Conservation (phyloP, 2,329 filamentous ascomycete species). For the Orbilia javanica region DNA sequence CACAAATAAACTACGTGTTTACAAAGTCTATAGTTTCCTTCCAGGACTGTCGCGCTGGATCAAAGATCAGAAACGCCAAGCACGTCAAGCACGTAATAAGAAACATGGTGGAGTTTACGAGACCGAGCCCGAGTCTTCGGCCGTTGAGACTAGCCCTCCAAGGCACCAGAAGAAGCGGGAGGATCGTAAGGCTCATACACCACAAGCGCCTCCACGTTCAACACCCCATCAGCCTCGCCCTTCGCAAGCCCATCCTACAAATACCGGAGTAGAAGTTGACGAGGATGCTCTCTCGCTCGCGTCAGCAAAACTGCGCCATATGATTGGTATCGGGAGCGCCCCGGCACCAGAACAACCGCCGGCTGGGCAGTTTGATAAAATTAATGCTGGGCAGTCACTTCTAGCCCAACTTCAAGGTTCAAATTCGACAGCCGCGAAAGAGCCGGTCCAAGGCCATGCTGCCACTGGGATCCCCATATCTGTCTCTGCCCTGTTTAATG, state of each 20-base stretch:
- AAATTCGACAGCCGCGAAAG: constrained; percentile 7
- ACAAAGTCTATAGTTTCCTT: constrained; percentile 96
- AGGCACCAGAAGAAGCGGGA: constrained; percentile 41
- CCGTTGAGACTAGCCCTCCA: constrained; percentile 50
- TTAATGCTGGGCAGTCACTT: constrained; percentile 45
- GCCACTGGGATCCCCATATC: constrained; percentile 33
- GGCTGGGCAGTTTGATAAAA: constrained; percentile 47
- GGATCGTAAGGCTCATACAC: neutral
- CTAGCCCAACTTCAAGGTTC: constrained; percentile 54
- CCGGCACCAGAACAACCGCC: constrained; percentile 7
- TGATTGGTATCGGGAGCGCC: constrained; percentile 46
- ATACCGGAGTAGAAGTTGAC: constrained; percentile 2
- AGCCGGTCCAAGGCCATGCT: constrained; percentile 27
- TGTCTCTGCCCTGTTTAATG: constrained; percentile 42
- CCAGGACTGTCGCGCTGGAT: constrained; percentile 91
- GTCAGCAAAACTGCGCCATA: constrained; percentile 48
- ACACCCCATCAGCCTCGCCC: neutral
- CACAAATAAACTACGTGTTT: constrained; percentile 85
- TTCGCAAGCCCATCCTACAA: neutral
- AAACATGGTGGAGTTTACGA: constrained; percentile 57
- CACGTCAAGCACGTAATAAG: constrained; percentile 44
- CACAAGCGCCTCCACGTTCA: constrained; percentile 1
- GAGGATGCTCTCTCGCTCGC: constrained; percentile 38
- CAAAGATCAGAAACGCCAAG: constrained; percentile 60
- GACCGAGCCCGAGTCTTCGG: constrained; percentile 59